These are phyloP conservation scores for Cochlearia excelsa DNA, from an alignment of 345 rosid species.

Conservation along the genomic window DNA sequence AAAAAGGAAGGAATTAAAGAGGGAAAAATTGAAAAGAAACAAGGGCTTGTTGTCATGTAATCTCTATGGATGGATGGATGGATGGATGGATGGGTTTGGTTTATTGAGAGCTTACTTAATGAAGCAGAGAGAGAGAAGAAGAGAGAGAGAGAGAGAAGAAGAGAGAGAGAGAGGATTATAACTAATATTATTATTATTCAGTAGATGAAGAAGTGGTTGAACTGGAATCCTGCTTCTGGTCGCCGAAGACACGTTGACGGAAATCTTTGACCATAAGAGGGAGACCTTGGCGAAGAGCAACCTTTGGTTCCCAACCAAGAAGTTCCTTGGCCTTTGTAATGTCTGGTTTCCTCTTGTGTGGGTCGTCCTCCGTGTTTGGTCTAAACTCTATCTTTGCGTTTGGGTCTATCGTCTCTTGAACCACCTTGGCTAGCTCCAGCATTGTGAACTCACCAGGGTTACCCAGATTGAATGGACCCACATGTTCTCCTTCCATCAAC, in stretches of 20 bases:
- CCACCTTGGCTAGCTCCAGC: conserved; percentile 96
- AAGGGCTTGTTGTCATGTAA: too few relatives aligned
- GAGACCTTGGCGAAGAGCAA: conserved; percentile 71
- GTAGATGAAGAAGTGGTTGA: not conserved
- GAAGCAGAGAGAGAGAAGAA: too few relatives aligned
- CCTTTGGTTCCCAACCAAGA: conserved; percentile 70
- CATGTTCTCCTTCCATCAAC: conserved; percentile 94
- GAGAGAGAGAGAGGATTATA: too few relatives aligned
- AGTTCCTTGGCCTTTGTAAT: conserved; percentile 73
- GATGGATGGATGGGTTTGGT: too few relatives aligned
- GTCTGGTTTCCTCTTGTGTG: conserved; percentile 84
- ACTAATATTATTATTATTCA: too few relatives aligned
- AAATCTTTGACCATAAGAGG: conserved; percentile 79
- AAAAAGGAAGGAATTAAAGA: too few relatives aligned
- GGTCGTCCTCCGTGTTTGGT: conserved; percentile 87
- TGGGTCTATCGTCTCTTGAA: conserved; percentile 72
- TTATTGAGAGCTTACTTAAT: too few relatives aligned
- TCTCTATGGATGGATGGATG: too few relatives aligned
- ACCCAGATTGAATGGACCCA: conserved; percentile 97
- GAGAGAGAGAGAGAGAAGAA: too few relatives aligned
- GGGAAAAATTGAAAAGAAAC: too few relatives aligned
- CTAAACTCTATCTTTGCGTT: conserved; percentile 79
- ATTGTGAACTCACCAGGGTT: conserved; percentile 99
- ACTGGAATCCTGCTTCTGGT: conserved; percentile 39
- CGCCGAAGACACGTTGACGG: conserved; percentile 69